Base-by-base conservation (phyloP, 805 yeast genomes). In the Debaryomyces tyrocola region DNA sequence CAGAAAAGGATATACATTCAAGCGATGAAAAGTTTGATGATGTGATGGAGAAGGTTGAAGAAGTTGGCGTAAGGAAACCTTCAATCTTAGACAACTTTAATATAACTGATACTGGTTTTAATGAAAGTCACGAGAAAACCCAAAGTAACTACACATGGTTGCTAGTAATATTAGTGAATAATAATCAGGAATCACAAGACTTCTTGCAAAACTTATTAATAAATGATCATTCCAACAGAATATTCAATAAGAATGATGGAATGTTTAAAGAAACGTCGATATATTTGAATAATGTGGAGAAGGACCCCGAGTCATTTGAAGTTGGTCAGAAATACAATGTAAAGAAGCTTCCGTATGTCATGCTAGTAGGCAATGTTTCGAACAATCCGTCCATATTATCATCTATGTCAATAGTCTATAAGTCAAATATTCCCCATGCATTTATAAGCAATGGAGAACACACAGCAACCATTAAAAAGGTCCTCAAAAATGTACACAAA, bases 301-400 rank as follows among this genome's bases (percentile, higher is more conserved):
- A 50, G 33, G 55, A 60, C 33, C 70, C 73, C 0, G 77, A 73
- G 46, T 64, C 70, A 1, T 66, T 58, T 51, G 75, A 69, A 51
- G 59, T 73, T 18, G 74, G 69, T 11, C 47, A 49, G 15, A 54
- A 63, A 4, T 72, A 73, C 56, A 56, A 51, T 40, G 59, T 51
- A 7, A 55, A 57, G 41, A 53, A 61, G 21, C 37, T 62, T 2
- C 78, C 78, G 0, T 70, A 74, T 48, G 33, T 50, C 40, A 33
- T 41, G 40, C 41, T 48, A n/a, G 37, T 41, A 9, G 42, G 45
- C 18, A 48, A 51, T 42, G 47, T 46, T 10, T 37, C 51, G 6
- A 46, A 48, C 29, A 46, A 39, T 40, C 47, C 42, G 33, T 44
- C 52, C 1, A 33, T 47, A 14, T 46, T 52, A 37, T 38, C 51